Conservation (phyloP, 164 flowering plant species). For the Umbilicus rupestris region DNA sequence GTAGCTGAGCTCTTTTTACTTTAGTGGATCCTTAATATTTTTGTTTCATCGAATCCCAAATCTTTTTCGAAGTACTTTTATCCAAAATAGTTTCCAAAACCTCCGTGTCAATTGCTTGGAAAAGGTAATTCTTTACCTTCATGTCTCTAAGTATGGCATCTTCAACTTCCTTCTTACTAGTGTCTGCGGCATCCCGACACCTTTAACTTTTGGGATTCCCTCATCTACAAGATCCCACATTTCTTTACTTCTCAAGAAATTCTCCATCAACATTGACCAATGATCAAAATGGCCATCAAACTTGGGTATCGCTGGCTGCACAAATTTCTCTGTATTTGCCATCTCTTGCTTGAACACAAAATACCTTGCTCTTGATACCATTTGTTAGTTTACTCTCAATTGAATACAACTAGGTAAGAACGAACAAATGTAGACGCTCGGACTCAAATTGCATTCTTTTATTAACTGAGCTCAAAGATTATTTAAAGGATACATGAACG, state of each 20-base stretch:
- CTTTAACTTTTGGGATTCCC: background rate
- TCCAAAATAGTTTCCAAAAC: background rate
- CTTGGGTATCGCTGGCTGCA: background rate
- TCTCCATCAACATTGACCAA: background rate
- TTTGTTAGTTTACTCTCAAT: background rate
- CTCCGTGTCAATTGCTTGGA: background rate
- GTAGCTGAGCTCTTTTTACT: background rate
- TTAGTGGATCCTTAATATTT: background rate
- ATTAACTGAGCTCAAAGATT: background rate
- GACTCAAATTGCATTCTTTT: background rate
- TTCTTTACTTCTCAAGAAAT: background rate
- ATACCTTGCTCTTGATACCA: constrained; percentile 5
- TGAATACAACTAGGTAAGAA: background rate
- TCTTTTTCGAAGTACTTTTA: background rate
- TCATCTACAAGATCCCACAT: background rate
- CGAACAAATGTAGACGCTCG: background rate
- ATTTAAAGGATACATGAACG: too few species aligned
- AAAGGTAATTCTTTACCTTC: background rate
- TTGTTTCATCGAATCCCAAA: background rate
- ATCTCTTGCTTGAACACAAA: background rate
- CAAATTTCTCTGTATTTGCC: background rate
- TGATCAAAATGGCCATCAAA: background rate
- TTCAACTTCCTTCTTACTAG: background rate
- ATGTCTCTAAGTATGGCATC: background rate
- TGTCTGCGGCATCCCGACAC: background rate